Evolutionary conservation across 768 basidiomycete species (phyloP), one percentile per base, ranked within the genome.

Genomic region (Suillus subaureus): DNA sequence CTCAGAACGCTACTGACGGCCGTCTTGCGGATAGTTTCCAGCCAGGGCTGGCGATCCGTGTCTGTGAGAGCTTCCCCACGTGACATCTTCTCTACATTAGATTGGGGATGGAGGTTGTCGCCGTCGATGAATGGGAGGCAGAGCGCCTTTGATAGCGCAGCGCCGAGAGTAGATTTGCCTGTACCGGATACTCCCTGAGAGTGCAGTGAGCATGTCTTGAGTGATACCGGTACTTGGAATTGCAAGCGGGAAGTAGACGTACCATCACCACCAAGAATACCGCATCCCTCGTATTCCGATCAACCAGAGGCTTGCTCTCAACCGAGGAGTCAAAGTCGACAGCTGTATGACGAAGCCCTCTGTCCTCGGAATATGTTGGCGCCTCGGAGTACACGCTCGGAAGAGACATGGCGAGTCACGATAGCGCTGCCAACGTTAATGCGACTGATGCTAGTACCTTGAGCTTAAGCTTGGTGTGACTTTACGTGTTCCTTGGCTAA

Each of bases 11-110:
- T 60, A 64, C 77, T 78, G 12, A 82, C 72, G 1, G 89, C 93
- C 1, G 85, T 88, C 6, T 73, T 74, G 62, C 95, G 87, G 61
- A 98, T 88, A 55, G 83, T 76, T 63, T 83, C 83, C 5, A 99
- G 83, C 96, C 97, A 98, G 1, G 96, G 94, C 69, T 85, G 82
- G 26, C 96, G 88, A 74, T 98, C 96, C 4, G 79, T 84, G 72
- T 98, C 96, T 3, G 82, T 89, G 68, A 99, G 80, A 6, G 95
- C 90, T 23, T 81, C 77, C 0, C 94, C 94, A 1, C 79, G 73
- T 6, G 87, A 78, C 96, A 98, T 97, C 84, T 98, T 99, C 35
- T 85, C 89, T 49, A 97, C 85, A 76, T 97, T 98, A 16, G 84
- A 77, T 33, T 81, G 72, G 0, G 97, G 91, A 73, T 99, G 97